Percentiles rank a stretch among this genome's conserved stretches.
Evolutionary conservation across 177 flowering plant species (phyloP).

Genomic region (Telopea speciosissima): DNA sequence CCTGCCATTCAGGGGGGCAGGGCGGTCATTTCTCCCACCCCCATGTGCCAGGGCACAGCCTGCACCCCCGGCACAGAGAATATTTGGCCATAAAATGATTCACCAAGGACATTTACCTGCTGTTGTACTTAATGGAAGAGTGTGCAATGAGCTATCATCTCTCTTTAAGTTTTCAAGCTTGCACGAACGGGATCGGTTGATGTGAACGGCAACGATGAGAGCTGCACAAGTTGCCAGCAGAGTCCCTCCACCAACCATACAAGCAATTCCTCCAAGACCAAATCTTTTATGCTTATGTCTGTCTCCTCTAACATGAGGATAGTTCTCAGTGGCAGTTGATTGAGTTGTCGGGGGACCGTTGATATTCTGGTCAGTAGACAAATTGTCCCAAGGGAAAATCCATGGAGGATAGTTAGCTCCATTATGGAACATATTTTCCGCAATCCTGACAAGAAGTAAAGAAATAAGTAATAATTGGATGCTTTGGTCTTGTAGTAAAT

Average conservation of each 20-base stretch:
- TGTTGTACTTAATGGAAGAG: constrained; percentile 32
- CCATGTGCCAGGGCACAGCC: too few species aligned
- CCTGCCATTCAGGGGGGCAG: too few species aligned
- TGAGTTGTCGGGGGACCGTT: constrained; percentile 43
- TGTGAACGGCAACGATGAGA: constrained; percentile 27
- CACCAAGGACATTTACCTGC: constrained; percentile 31
- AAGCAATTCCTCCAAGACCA: constrained; percentile 48
- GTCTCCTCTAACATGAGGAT: constrained; percentile 24
- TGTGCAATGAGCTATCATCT: constrained; percentile 25
- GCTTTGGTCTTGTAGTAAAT: neutral
- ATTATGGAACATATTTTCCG: constrained; percentile 49
- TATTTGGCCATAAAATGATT: neutral
- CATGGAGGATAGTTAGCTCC: constrained; percentile 50
- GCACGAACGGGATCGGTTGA: constrained; percentile 22
- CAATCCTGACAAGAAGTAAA: constrained; percentile 41
- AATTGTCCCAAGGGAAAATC: constrained; percentile 43
- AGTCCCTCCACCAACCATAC: constrained; percentile 40
- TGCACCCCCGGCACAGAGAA: too few species aligned
- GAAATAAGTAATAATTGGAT: neutral
- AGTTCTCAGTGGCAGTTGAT: constrained; percentile 54
- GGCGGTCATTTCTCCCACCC: too few species aligned
- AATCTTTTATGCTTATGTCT: constrained; percentile 31
- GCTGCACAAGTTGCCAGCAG: constrained; percentile 46
- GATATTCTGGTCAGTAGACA: constrained; percentile 33
- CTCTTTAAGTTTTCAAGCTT: constrained; percentile 17